Evolutionary conservation across 495 filamentous ascomycete genomes (phyloP).

Genomic region (Aspergillus biplanus): DNA sequence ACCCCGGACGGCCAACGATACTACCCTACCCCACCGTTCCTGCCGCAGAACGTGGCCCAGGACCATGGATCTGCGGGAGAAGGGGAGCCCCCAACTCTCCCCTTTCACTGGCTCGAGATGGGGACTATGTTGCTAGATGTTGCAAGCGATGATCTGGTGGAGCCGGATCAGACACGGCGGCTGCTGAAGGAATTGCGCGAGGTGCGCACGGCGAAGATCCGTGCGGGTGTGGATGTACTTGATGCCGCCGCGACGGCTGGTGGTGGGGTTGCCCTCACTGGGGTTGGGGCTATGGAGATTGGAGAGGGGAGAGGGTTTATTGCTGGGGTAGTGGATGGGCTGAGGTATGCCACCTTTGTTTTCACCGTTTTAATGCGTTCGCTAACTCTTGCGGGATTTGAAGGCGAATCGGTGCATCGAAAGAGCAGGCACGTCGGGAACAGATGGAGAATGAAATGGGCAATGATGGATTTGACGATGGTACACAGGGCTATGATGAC

Average conservation of each 20-base stretch:
- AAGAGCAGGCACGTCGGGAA: constrained; percentile 52
- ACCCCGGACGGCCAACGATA: constrained; percentile 48
- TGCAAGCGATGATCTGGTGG: constrained; percentile 82
- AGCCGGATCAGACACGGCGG: constrained; percentile 72
- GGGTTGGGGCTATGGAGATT: constrained; percentile 89
- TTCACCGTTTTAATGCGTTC: background rate
- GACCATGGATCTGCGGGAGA: constrained; percentile 21
- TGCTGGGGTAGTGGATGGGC: constrained; percentile 80
- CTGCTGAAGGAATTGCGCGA: constrained; percentile 83
- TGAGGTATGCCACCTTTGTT: constrained; percentile 54
- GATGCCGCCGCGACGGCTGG: constrained; percentile 64
- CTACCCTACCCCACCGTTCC: constrained; percentile 44
- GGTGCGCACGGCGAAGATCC: constrained; percentile 86
- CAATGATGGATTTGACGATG: constrained; percentile 43
- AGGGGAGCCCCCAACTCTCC: constrained; percentile 61
- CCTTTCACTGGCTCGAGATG: constrained; percentile 93
- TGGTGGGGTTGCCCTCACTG: constrained; percentile 74
- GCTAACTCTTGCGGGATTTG: constrained; percentile 2
- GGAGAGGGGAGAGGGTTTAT: constrained; percentile 86
- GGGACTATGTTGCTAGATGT: constrained; percentile 82
- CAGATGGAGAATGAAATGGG: constrained; percentile 49
- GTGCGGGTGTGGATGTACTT: constrained; percentile 69
- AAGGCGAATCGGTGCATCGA: constrained; percentile 51
- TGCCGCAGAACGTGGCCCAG: constrained; percentile 47
- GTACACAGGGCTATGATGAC: constrained; percentile 49